Conservation (phyloP, 352 stramenopile genomes). For the Globisporangium echinulatum region DNA sequence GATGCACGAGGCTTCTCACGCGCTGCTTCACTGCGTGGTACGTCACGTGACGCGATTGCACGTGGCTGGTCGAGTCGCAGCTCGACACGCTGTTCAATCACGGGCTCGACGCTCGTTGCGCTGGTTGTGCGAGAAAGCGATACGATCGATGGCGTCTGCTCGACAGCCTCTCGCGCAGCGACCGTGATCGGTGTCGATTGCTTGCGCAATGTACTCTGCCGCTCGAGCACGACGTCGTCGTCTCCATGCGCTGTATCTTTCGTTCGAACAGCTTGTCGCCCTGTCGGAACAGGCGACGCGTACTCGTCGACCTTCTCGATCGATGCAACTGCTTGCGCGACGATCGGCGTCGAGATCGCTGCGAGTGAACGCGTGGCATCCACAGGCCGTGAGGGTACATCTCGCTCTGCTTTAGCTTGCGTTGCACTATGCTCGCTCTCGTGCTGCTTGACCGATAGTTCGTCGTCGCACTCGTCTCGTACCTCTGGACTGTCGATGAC, state of each 20-base stretch:
- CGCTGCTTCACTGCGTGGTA: background rate
- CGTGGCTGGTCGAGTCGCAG: too few species aligned
- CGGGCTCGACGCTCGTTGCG: background rate
- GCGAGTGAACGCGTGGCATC: background rate
- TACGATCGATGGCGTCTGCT: background rate
- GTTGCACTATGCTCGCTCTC: conserved; percentile 5
- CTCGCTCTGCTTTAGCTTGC: background rate
- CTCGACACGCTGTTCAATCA: background rate
- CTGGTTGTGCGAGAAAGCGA: too few species aligned
- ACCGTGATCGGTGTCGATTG: background rate
- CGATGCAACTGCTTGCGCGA: background rate
- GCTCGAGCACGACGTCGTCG: background rate
- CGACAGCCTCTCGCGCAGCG: too few species aligned
- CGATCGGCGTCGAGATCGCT: background rate
- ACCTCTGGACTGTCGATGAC: background rate
- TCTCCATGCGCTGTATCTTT: background rate
- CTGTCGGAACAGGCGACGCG: background rate
- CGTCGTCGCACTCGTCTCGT: background rate
- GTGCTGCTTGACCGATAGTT: background rate
- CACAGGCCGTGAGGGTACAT: background rate
- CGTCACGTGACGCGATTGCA: background rate
- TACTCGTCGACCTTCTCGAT: conserved; percentile 13
- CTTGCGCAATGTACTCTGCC: background rate
- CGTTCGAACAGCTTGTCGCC: background rate
- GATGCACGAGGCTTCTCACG: background rate